Percentiles rank a stretch among this genome's conserved stretches.
phyloP scores from a whole-genome alignment of 129 eudicot species.

The Tanacetum coccineum region DNA sequence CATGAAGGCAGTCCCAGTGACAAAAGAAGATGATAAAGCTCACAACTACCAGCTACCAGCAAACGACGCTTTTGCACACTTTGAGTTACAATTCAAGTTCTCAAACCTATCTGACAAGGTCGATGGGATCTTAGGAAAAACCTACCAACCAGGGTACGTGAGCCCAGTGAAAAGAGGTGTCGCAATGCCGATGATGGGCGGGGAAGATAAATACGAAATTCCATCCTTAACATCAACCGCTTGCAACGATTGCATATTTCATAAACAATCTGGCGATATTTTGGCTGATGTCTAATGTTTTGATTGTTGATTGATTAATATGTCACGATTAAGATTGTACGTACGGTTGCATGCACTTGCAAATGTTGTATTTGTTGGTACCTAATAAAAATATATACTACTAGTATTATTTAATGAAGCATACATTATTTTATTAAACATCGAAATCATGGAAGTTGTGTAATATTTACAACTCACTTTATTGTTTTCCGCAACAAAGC shows the following conservation, averaged over 20 bases:
- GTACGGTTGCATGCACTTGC: conserved; percentile 15
- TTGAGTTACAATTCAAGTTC: conserved; percentile 59
- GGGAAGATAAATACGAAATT: conserved; percentile 60
- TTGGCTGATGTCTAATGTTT: conserved; percentile 18
- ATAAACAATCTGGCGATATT: conserved; percentile 14
- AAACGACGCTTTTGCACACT: conserved; percentile 57
- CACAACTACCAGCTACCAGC: conserved; percentile 62
- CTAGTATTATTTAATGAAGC: not conserved
- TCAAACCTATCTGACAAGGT: conserved; percentile 35
- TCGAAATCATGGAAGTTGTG: not conserved
- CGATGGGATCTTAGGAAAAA: conserved; percentile 62
- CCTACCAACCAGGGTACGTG: conserved; percentile 45
- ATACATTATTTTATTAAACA: not conserved
- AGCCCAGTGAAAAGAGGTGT: conserved; percentile 52
- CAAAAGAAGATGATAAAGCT: conserved; percentile 48
- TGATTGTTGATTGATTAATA: not conserved
- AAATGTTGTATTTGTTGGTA: conserved; percentile 16
- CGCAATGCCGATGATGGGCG: conserved; percentile 66
- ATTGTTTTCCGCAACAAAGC: too few relatives aligned
- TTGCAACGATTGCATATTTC: conserved; percentile 49
- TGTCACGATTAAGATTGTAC: conserved; percentile 13
- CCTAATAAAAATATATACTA: conserved; percentile 12
- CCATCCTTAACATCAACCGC: conserved; percentile 38
- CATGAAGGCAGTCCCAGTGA: conserved; percentile 46
- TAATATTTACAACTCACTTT: not conserved